Conservation (phyloP, 1,284 basidiomycete genomes). For the Ceratobasidium papillatum region DNA sequence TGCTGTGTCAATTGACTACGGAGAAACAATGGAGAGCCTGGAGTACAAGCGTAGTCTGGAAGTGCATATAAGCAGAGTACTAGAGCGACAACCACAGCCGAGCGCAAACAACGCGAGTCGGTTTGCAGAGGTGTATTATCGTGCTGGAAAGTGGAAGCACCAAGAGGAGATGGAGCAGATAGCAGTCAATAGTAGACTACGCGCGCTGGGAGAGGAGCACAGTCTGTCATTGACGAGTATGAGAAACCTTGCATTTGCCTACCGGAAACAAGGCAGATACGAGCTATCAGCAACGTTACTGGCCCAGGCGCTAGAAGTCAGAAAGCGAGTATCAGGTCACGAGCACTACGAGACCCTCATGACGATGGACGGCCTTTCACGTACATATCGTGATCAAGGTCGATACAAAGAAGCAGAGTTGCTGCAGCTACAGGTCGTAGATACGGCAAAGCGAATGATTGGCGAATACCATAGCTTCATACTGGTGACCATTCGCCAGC, state of each 20-base stretch:
- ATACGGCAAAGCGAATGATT: neutral
- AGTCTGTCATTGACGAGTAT: neutral
- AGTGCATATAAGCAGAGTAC: neutral
- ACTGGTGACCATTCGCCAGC: neutral
- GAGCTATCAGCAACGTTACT: neutral
- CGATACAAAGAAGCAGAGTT: neutral
- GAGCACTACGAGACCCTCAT: neutral
- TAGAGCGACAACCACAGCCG: neutral
- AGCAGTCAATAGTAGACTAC: neutral
- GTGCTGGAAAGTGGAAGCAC: neutral
- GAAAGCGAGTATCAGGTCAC: too few species aligned
- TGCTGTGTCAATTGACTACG: neutral
- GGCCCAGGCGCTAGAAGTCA: neutral
- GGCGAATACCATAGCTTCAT: conserved; percentile 1
- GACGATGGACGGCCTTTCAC: neutral
- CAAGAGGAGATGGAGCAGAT: neutral
- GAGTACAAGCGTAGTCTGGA: neutral
- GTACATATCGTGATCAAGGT: neutral
- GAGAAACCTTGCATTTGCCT: conserved; percentile 7
- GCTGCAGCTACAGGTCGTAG: neutral
- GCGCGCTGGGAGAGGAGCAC: conserved; percentile 8
- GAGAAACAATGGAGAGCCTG: neutral
- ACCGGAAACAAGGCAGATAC: neutral
- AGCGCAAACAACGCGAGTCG: neutral
- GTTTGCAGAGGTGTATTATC: neutral